phyloP scores from a whole-genome alignment of 2,329 filamentous ascomycete genomes.

The Sporothrix phasma region DNA sequence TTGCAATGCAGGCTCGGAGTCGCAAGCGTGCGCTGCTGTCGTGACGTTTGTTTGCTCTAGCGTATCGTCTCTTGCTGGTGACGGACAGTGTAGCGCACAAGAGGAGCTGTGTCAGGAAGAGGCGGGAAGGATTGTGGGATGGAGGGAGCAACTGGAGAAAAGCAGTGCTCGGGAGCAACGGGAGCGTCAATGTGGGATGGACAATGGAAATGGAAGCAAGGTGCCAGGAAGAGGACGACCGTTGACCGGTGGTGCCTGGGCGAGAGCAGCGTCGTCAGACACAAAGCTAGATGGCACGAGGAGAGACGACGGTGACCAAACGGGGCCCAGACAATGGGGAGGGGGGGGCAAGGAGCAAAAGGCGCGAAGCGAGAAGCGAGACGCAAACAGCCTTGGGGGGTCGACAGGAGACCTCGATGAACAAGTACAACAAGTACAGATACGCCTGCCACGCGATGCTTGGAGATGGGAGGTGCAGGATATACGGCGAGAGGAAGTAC shows the following conservation, averaged over 20 bases:
- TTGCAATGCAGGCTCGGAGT: not conserved
- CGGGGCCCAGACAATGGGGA: not conserved
- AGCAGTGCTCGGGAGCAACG: not conserved
- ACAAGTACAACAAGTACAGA: too few relatives aligned
- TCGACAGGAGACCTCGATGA: too few relatives aligned
- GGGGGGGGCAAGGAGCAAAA: not conserved
- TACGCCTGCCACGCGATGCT: too few relatives aligned
- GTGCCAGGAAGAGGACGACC: not conserved
- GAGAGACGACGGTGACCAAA: slow-evolving; percentile 1
- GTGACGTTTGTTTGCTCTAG: not conserved
- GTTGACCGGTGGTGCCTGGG: slow-evolving; percentile 5
- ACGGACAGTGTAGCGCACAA: not conserved
- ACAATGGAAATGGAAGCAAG: not conserved
- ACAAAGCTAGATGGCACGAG: slow-evolving; percentile 13
- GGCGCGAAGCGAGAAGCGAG: not conserved
- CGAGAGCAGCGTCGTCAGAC: slow-evolving; percentile 12
- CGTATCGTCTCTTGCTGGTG: not conserved
- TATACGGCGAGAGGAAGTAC: too few relatives aligned
- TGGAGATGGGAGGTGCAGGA: too few relatives aligned
- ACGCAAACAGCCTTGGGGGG: not conserved
- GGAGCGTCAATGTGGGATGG: not conserved
- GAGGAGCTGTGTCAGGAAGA: not conserved
- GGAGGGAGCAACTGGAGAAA: not conserved
- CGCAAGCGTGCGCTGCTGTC: not conserved
- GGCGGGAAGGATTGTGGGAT: not conserved